These are phyloP conservation scores for Colletotrichum sp. DNA, from an alignment of 2,329 filamentous ascomycete species.

Conservation along the genomic window DNA sequence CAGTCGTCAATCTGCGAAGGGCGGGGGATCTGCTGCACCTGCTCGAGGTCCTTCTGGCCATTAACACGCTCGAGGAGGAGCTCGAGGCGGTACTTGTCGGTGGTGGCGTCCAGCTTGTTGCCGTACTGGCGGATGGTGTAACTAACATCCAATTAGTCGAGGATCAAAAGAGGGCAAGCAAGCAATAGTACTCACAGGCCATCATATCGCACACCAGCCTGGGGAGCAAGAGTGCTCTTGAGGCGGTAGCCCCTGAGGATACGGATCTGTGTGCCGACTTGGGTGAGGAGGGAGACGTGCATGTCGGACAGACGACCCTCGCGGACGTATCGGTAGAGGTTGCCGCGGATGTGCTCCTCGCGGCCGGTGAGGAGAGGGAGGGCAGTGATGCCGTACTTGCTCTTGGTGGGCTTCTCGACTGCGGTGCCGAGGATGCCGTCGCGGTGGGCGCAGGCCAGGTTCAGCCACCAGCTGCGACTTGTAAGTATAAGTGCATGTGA, in stretches of 20 bases:
- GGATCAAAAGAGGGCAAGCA: neutral
- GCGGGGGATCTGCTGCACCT: slow-evolving; percentile 49
- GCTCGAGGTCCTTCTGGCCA: slow-evolving; percentile 45
- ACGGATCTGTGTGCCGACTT: slow-evolving; percentile 54
- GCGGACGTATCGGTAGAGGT: slow-evolving; percentile 47
- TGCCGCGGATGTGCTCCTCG: slow-evolving; percentile 45
- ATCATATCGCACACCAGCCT: slow-evolving; percentile 60
- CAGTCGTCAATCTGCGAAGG: slow-evolving; percentile 64
- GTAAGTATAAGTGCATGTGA: slow-evolving; percentile 21
- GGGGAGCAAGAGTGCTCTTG: slow-evolving; percentile 56
- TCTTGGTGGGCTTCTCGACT: slow-evolving; percentile 49
- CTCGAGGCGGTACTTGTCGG: slow-evolving; percentile 46
- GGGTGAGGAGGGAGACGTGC: slow-evolving; percentile 51
- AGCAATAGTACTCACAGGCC: slow-evolving; percentile 51
- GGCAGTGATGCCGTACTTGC: slow-evolving; percentile 48
- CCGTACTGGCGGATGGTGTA: slow-evolving; percentile 56
- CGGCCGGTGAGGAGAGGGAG: slow-evolving; percentile 57
- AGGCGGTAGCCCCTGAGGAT: slow-evolving; percentile 58
- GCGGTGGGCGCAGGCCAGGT: slow-evolving; percentile 58
- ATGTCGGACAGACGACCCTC: slow-evolving; percentile 50
- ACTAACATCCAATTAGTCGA: slow-evolving; percentile 32
- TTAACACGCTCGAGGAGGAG: slow-evolving; percentile 50
- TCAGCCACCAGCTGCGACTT: slow-evolving; percentile 59
- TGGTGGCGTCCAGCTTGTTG: slow-evolving; percentile 42
- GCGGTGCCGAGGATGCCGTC: slow-evolving; percentile 58